Conservation (phyloP, 805 yeast species). For the Kazachstania bromeliacearum region DNA sequence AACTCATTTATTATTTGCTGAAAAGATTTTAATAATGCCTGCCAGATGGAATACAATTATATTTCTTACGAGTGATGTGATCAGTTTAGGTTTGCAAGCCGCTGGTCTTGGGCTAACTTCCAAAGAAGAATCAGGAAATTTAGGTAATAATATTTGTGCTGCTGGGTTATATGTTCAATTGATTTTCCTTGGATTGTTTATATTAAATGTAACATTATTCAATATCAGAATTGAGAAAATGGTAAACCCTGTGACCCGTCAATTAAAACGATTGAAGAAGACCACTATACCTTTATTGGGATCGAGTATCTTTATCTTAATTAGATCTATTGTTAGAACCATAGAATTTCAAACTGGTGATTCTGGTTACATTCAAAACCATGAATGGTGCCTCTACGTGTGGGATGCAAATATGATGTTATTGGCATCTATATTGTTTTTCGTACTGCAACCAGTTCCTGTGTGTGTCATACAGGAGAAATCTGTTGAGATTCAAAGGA, state of each 20-base stretch:
- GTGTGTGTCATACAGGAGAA: slow-evolving; percentile 10
- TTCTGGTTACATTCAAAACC: slow-evolving; percentile 18
- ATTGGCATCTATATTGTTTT: slow-evolving; percentile 6
- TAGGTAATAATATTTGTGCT: slow-evolving; percentile 20
- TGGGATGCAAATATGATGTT: slow-evolving; percentile 27
- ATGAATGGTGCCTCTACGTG: slow-evolving; percentile 22
- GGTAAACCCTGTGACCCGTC: background rate
- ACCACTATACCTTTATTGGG: slow-evolving; percentile 8
- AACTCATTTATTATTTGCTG: slow-evolving; percentile 12
- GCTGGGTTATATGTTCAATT: slow-evolving; percentile 30
- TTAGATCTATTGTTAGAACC: slow-evolving; percentile 27
- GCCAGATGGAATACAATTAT: slow-evolving; percentile 18
- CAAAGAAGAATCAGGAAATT: background rate
- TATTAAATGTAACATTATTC: slow-evolving; percentile 13
- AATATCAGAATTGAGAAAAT: slow-evolving; percentile 4
- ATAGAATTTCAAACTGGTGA: slow-evolving; percentile 26
- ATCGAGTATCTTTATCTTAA: slow-evolving; percentile 16
- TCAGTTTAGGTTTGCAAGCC: slow-evolving; percentile 25
- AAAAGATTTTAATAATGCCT: slow-evolving; percentile 14
- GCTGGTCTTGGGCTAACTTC: slow-evolving; percentile 28
- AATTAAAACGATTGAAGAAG: slow-evolving; percentile 8
- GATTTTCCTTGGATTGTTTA: slow-evolving; percentile 24
- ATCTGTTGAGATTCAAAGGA: slow-evolving; percentile 8
- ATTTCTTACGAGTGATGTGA: slow-evolving; percentile 28
- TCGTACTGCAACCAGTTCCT: slow-evolving; percentile 6